phyloP scores from a whole-genome alignment of 768 basidiomycete genomes.

The Paxillus involutus region DNA sequence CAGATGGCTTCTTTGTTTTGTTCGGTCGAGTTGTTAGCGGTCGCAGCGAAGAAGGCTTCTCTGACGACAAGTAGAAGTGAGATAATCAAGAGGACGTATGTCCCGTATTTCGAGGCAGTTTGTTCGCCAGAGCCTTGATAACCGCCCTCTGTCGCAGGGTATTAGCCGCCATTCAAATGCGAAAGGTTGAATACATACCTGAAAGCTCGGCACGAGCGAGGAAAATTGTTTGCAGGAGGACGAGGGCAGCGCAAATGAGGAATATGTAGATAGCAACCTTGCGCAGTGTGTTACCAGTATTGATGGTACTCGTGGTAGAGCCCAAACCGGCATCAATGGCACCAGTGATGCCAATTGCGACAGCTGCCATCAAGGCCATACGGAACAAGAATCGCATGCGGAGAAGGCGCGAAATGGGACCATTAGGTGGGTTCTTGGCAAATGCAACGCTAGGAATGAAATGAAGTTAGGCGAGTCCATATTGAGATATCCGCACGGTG shows the following conservation, averaged over 20 bases:
- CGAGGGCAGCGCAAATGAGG: conserved; percentile 23
- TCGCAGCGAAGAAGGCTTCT: conserved; percentile 32
- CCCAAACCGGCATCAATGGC: conserved; percentile 14
- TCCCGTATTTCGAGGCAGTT: conserved; percentile 18
- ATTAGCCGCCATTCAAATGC: background rate
- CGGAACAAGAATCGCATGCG: conserved; percentile 23
- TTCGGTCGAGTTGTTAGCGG: conserved; percentile 1
- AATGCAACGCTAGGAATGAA: conserved; percentile 7
- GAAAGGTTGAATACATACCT: conserved; percentile 4
- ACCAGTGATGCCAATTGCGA: conserved; percentile 29
- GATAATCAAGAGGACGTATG: conserved; percentile 24
- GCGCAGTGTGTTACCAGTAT: conserved; percentile 26
- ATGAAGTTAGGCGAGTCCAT: background rate
- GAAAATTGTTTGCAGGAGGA: conserved; percentile 16
- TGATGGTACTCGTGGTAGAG: background rate
- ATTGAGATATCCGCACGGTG: background rate
- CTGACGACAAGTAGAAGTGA: conserved; percentile 25
- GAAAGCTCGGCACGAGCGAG: conserved; percentile 19
- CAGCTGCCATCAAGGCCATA: conserved; percentile 22
- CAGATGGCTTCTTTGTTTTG: conserved; percentile 31
- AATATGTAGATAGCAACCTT: conserved; percentile 29
- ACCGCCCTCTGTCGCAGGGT: conserved; percentile 5
- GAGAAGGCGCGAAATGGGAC: conserved; percentile 16
- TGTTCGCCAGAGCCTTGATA: background rate
- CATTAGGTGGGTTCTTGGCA: conserved; percentile 16